Conservation (phyloP, 495 filamentous ascomycete species). For the Trichoderma erinaceum region DNA sequence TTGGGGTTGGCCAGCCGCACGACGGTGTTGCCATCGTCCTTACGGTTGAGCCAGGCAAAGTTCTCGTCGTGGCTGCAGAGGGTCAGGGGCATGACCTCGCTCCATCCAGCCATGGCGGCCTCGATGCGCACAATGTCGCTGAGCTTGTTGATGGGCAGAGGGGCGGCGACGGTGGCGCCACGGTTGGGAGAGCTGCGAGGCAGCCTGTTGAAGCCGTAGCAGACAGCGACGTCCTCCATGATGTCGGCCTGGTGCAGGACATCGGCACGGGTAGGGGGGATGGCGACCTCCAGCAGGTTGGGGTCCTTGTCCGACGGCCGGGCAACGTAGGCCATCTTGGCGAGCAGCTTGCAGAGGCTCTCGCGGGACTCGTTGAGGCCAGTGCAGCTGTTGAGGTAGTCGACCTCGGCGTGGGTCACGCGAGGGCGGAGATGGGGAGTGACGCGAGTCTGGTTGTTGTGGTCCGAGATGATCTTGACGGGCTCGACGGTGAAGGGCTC, state of each 20-base stretch:
- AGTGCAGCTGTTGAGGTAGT: conserved; percentile 88
- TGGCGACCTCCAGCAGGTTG: conserved; percentile 66
- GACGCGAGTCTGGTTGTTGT: conserved; percentile 76
- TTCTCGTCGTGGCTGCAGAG: conserved; percentile 98
- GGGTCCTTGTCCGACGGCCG: conserved; percentile 58
- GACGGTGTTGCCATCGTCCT: conserved; percentile 78
- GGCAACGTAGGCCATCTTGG: conserved; percentile 79
- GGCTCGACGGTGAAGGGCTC: conserved; percentile 92
- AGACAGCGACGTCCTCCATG: conserved; percentile 96
- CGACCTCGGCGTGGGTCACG: conserved; percentile 70
- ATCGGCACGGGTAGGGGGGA: conserved; percentile 87
- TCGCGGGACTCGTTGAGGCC: conserved; percentile 67
- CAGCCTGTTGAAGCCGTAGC: conserved; percentile 93
- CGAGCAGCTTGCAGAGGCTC: conserved; percentile 67
- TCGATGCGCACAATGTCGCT: conserved; percentile 86
- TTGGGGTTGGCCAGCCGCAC: conserved; percentile 93
- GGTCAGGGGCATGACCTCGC: conserved; percentile 92
- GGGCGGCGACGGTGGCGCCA: conserved; percentile 75
- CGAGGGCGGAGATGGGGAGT: conserved; percentile 74
- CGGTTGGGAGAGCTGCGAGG: conserved; percentile 77
- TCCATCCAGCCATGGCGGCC: conserved; percentile 91
- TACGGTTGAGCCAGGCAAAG: conserved; percentile 90
- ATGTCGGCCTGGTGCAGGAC: conserved; percentile 95
- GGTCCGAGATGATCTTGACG: conserved; percentile 79
- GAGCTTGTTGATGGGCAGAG: conserved; percentile 89